These are phyloP conservation scores for Thermomyces lanuginosus DNA, from an alignment of 2,329 filamentous ascomycete genomes.

Conservation along the genomic window DNA sequence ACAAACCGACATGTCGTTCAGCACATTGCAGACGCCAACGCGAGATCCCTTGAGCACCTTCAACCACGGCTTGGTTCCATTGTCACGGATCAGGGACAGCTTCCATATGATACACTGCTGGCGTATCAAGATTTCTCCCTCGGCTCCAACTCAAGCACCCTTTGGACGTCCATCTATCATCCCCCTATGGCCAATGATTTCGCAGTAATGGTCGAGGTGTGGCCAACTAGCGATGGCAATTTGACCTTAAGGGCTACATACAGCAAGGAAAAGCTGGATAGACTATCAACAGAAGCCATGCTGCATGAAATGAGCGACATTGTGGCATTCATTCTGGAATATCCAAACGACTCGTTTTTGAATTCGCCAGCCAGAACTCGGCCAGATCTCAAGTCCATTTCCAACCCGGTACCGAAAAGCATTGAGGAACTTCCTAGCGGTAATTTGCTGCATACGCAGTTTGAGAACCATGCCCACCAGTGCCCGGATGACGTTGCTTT, in stretches of 20 bases:
- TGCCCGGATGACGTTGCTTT: slow-evolving; percentile 14
- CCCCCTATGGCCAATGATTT: slow-evolving; percentile 18
- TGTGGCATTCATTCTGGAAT: slow-evolving; percentile 11
- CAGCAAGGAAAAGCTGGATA: slow-evolving; percentile 12
- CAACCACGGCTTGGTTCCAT: slow-evolving; percentile 13
- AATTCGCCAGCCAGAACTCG: slow-evolving; percentile 7
- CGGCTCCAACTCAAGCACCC: slow-evolving; percentile 5
- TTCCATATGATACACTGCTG: slow-evolving; percentile 22
- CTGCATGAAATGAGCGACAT: slow-evolving; percentile 14
- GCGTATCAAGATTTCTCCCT: slow-evolving; percentile 19
- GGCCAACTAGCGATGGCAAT: slow-evolving; percentile 11
- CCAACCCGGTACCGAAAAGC: slow-evolving; percentile 8
- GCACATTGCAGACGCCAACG: slow-evolving; percentile 13
- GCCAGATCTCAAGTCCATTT: slow-evolving; percentile 9
- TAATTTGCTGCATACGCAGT: slow-evolving; percentile 13
- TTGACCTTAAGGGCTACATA: slow-evolving; percentile 16
- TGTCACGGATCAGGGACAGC: slow-evolving; percentile 10
- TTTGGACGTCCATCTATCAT: slow-evolving; percentile 10
- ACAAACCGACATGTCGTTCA: slow-evolving; percentile 12
- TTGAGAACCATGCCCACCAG: slow-evolving; percentile 13
- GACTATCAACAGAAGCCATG: slow-evolving; percentile 11
- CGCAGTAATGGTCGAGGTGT: slow-evolving; percentile 18
- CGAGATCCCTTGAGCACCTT: slow-evolving; percentile 10
- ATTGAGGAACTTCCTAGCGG: slow-evolving; percentile 7
- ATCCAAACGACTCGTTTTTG: slow-evolving; percentile 11